Percentiles rank a stretch among this genome's conserved stretches.
Conservation (phyloP, 2,329 filamentous ascomycete genomes). For the Incumbomyces delicatus region DNA sequence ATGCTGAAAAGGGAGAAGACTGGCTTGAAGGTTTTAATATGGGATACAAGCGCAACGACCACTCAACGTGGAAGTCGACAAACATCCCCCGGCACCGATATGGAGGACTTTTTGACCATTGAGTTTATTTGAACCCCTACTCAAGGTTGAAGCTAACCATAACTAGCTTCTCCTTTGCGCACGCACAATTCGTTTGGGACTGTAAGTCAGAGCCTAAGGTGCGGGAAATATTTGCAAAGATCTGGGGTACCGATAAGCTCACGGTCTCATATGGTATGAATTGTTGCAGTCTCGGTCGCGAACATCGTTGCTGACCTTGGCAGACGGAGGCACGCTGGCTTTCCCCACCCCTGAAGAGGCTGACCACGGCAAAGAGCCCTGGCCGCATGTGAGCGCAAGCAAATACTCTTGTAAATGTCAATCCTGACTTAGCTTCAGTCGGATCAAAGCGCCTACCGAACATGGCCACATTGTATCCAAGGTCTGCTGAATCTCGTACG, state of each 20-base stretch:
- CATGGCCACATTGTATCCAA: constrained; percentile 40
- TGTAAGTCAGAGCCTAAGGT: constrained; percentile 33
- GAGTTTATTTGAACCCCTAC: neutral
- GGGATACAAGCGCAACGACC: constrained; percentile 32
- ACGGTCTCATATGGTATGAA: constrained; percentile 29
- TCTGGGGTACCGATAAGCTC: constrained; percentile 28
- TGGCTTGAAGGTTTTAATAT: constrained; percentile 35
- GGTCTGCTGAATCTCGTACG: constrained; percentile 4
- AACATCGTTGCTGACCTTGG: constrained; percentile 17
- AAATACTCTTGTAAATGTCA: no score
- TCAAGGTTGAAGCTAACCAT: constrained; percentile 29
- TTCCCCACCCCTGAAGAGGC: no score
- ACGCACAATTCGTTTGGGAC: constrained; percentile 28
- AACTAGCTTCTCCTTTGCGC: constrained; percentile 31
- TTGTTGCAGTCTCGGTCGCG: constrained; percentile 33
- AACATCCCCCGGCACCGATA: constrained; percentile 37
- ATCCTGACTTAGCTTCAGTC: no score
- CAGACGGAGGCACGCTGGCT: no score
- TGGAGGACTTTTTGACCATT: constrained; percentile 23
- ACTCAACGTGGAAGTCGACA: constrained; percentile 34
- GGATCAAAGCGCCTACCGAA: constrained; percentile 24
- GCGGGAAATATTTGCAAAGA: constrained; percentile 32
- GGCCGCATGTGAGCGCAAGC: no score
- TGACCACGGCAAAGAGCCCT: no score
- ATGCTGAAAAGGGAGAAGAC: constrained; percentile 31